Conservation (phyloP, 441 rosid species). For the Codiaeum variegatum region DNA sequence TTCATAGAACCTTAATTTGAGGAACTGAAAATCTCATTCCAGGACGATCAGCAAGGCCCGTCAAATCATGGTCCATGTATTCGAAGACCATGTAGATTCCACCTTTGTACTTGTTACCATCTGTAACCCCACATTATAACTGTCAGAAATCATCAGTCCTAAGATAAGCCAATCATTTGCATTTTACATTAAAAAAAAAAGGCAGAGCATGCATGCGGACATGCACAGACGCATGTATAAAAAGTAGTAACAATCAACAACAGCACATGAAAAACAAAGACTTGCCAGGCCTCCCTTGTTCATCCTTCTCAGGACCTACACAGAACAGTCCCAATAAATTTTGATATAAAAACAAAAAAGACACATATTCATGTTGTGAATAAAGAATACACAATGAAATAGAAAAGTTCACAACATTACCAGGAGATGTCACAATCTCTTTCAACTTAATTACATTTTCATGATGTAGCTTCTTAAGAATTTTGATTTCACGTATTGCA, state of each 20-base stretch:
- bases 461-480: slow-evolving; percentile 84
- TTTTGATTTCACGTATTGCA: slow-evolving; percentile 92
- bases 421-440: slow-evolving; percentile 92
- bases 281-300: slow-evolving; percentile 75
- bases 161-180: slow-evolving; percentile 4
- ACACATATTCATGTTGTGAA: neutral
- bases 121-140: slow-evolving; percentile 31
- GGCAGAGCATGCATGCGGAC: neutral
- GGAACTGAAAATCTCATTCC: slow-evolving; percentile 86
- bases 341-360: neutral
- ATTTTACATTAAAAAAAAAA: neutral
- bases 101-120: slow-evolving; percentile 90
- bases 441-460: slow-evolving; percentile 84
- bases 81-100: slow-evolving; percentile 97
- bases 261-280: slow-evolving; percentile 6
- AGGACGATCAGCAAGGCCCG: slow-evolving; percentile 97
- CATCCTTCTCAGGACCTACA: slow-evolving; percentile 84
- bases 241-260: neutral
- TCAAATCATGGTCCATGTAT: slow-evolving; percentile 98
- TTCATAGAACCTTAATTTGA: slow-evolving; percentile 45
- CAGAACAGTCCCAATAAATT: slow-evolving; percentile 13
- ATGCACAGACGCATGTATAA: neutral
- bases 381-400: neutral
- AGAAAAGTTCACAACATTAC: slow-evolving; percentile 30
- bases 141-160: slow-evolving; percentile 12